Base-by-base conservation (phyloP, 768 basidiomycete genomes). In the Cystobasidium ongulense region DNA sequence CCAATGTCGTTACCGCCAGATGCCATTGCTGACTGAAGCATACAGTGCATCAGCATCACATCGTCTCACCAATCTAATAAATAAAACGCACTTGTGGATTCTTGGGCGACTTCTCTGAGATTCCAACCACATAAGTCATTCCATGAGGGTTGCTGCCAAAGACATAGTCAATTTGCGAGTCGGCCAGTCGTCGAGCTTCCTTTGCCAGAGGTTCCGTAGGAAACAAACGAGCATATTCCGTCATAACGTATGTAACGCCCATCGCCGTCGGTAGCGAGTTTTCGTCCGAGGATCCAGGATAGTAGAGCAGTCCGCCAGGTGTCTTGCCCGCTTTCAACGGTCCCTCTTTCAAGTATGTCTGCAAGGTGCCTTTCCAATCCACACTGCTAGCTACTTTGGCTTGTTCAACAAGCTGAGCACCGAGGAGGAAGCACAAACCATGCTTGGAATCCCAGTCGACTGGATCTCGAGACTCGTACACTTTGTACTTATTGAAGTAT, bases 71-170 rank as follows among this genome's bases (percentile, higher is more conserved):
- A 43, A 75, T 39, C 43, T 18, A 23, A 15, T 25, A 18, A 4
- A 33, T 10, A 41, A 50, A 36, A 11, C 74, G 5, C 31, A 71
- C 75, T 79, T 95, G 92, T 0, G 93, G 93, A 80, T 95, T 96
- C 59, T 85, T 81, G 0, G 92, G 92, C 15, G 94, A 89, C 80
- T 95, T 94, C 0, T 92, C 91, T 81, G 95, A 91, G 61, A 85
- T 83, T 43, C 94, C 93, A 27, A 96, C 92, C 62, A 96, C 81
- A 80, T 96, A 97, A 0, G 90, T 88, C 89, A 90, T 86, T 73
- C 86, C 87, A 91, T 93, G 94, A 0, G 92, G 88, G 79, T 97
- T 97, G 63, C 89, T 86, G 41, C 94, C 94, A 5, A 96, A 84
- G 1, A 84, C 85, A 80, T 96, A 97, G 78, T 89, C 85, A 13